These are phyloP conservation scores for Aspergillus biplanus DNA, from an alignment of 495 filamentous ascomycete genomes.

Conservation along the genomic window DNA sequence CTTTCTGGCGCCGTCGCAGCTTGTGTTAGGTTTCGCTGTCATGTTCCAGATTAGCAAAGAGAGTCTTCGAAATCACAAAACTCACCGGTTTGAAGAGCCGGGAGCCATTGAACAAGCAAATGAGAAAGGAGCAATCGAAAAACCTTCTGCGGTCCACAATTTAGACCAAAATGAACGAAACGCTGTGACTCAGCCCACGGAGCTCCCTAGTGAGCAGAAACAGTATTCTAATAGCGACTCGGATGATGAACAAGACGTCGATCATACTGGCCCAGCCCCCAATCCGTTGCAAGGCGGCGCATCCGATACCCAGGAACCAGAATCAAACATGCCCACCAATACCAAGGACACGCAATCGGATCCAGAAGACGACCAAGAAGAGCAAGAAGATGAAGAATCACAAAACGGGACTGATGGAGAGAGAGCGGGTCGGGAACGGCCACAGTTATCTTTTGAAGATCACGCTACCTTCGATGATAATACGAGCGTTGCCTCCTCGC, in stretches of 20 bases:
- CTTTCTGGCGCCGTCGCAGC: conserved; percentile 83
- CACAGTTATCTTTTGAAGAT: conserved; percentile 4
- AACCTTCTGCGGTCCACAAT: not conserved
- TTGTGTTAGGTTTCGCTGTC: conserved; percentile 84
- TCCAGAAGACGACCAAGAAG: conserved; percentile 32
- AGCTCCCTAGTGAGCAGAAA: not conserved
- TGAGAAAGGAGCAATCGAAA: not conserved
- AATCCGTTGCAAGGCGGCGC: conserved; percentile 39
- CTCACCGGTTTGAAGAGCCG: conserved; percentile 49
- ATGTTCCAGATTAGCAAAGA: conserved; percentile 89
- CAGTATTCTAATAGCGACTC: not conserved
- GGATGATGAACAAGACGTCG: no score
- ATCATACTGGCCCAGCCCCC: conserved; percentile 8
- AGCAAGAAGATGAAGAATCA: conserved; percentile 21
- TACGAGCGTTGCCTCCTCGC: conserved; percentile 24
- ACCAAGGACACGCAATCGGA: conserved; percentile 36
- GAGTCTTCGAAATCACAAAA: conserved; percentile 78
- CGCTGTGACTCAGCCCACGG: conserved; percentile 14
- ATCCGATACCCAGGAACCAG: conserved; percentile 34
- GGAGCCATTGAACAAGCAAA: conserved; percentile 12
- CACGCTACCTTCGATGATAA: conserved; percentile 12
- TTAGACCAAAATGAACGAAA: conserved; percentile 39
- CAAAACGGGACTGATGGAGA: not conserved
- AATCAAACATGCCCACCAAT: conserved; percentile 33
- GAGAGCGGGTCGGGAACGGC: no score